phyloP scores from a whole-genome alignment of 163 green algal genomes.

The Prototheca cutis region DNA sequence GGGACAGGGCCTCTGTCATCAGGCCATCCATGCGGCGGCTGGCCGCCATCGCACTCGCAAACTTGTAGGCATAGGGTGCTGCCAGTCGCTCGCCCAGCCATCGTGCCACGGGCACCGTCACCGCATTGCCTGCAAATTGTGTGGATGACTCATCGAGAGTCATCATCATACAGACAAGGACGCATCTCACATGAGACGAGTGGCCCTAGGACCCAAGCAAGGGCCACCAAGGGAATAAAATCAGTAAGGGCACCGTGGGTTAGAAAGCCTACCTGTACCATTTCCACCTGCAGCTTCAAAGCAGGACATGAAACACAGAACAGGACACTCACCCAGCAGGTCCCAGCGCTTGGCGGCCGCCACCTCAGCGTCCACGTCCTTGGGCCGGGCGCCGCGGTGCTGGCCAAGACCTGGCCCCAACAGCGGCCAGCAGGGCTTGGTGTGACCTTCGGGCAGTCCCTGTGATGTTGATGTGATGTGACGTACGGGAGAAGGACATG shows the following conservation, averaged over 20 bases:
- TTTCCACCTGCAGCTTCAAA: too few relatives aligned
- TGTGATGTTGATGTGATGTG: too few relatives aligned
- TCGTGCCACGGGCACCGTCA: conserved; percentile 62
- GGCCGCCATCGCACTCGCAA: conserved; percentile 11
- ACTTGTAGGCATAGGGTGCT: conserved; percentile 59
- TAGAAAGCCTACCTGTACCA: too few relatives aligned
- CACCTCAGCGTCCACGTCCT: conserved; percentile 16
- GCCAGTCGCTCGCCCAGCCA: conserved; percentile 65
- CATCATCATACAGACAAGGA: too few relatives aligned
- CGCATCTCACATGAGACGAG: too few relatives aligned
- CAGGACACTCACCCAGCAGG: conserved; percentile 24
- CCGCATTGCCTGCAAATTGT: conserved; percentile 71
- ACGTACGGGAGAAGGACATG: too few relatives aligned
- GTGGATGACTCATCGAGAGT: too few relatives aligned
- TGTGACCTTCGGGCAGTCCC: conserved; percentile 64
- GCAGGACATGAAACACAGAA: too few relatives aligned
- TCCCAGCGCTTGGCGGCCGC: conserved; percentile 35
- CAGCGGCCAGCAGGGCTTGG: conserved; percentile 52
- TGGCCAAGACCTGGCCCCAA: conserved; percentile 23
- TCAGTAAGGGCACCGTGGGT: too few relatives aligned
- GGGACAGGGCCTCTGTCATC: conserved; percentile 1
- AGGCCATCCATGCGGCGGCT: conserved; percentile 22
- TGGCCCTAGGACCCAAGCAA: too few relatives aligned
- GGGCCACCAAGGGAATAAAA: too few relatives aligned
- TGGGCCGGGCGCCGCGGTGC: conserved; percentile 10